A percentile compares a stretch with the other conserved stretches of the same genome.
phyloP scores from a whole-genome alignment of 176 grass and related monocot genomes.

The Eleusine coracana region DNA sequence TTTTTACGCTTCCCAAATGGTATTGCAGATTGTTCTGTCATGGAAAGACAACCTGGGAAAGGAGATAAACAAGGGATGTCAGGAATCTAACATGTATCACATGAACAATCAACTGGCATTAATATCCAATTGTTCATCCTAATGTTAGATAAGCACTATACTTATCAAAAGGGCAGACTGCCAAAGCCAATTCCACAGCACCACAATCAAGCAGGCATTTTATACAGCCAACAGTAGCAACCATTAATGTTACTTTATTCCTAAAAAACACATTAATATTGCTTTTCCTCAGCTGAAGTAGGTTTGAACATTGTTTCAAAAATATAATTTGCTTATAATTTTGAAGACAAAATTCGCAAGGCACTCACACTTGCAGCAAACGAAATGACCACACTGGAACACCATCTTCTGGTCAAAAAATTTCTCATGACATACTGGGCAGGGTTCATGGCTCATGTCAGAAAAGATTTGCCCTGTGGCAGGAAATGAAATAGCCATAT shows the following conservation, averaged over 20 bases:
- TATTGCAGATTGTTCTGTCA: constrained; percentile 68
- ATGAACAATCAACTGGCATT: constrained; percentile 18
- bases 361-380: constrained; percentile 97
- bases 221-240: constrained; percentile 14
- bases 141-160: constrained; percentile 13
- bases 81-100: constrained; percentile 18
- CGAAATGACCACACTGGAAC: constrained; percentile 88
- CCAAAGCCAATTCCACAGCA: constrained; percentile 8
- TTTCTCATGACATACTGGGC: constrained; percentile 90
- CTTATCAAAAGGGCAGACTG: not conserved
- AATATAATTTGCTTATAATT: constrained; percentile 14
- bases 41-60: constrained; percentile 75
- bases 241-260: not conserved
- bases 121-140: constrained; percentile 20
- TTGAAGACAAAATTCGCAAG: constrained; percentile 33
- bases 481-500: constrained; percentile 39
- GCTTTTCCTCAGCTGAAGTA: constrained; percentile 31
- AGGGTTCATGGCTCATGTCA: constrained; percentile 64
- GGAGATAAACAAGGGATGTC: constrained; percentile 26
- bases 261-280: not conserved
- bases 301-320: constrained; percentile 13
- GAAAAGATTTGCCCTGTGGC: constrained; percentile 39
- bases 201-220: not conserved
- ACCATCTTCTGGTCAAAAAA: constrained; percentile 84
- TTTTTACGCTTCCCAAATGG: constrained; percentile 62